phyloP scores from a whole-genome alignment of 306 rosid genomes.

The Trichosanthes truncata region DNA sequence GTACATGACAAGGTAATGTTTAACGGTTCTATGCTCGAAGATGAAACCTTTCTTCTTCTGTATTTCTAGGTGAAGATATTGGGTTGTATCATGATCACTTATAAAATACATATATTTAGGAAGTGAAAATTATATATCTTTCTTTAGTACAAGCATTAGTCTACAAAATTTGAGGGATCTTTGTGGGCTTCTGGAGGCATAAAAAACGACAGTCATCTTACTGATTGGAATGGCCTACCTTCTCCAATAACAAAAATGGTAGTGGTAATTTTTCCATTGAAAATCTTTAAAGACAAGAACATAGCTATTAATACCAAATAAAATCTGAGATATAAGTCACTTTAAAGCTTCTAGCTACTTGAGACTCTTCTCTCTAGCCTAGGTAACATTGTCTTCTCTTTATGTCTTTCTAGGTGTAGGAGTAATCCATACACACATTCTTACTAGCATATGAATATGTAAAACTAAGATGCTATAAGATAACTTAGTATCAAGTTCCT shows the following conservation, averaged over 20 bases:
- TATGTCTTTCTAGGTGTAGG: neutral
- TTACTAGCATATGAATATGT: neutral
- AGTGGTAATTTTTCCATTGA: neutral
- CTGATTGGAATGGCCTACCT: neutral
- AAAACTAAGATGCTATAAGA: neutral
- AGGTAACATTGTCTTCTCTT: neutral
- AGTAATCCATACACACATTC: neutral
- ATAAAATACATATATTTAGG: neutral
- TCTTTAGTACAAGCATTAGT: neutral
- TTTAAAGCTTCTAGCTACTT: neutral
- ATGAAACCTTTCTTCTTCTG: neutral
- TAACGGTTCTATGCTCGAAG: neutral
- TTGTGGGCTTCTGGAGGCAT: neutral
- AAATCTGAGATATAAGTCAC: neutral
- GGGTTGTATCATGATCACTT: neutral
- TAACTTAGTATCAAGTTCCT: neutral
- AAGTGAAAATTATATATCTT: neutral
- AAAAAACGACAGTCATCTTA: neutral
- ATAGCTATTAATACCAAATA: neutral
- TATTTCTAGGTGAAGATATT: neutral
- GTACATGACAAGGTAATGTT: slow-evolving; percentile 63
- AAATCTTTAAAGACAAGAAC: neutral
- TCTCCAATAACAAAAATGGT: neutral
- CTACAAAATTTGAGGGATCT: neutral
- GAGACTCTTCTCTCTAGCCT: neutral